Percentiles rank a stretch among this genome's conserved stretches.
Evolutionary conservation across 805 yeast genomes (phyloP).

Genomic region (Limtongia smithiae): DNA sequence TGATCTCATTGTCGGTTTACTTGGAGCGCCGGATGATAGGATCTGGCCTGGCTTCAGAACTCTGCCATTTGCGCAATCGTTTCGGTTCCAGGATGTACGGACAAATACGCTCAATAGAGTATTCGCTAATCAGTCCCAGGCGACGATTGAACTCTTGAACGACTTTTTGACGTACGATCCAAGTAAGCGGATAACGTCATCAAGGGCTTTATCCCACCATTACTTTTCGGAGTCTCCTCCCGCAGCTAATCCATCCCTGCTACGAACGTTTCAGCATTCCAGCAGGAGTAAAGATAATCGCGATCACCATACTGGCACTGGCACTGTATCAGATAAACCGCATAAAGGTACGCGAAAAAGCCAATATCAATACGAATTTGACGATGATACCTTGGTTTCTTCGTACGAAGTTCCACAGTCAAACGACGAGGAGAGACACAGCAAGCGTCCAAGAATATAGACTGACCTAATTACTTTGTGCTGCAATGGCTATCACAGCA

Average conservation of each 20-base stretch:
- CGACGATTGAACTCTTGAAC: constrained; percentile 56
- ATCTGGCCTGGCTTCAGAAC: constrained; percentile 73
- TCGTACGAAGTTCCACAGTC: too few relatives aligned
- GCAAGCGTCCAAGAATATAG: too few relatives aligned
- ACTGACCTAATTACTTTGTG: too few relatives aligned
- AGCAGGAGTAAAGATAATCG: not conserved
- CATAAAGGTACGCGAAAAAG: not conserved
- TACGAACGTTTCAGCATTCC: constrained; percentile 16
- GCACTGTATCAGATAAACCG: too few relatives aligned
- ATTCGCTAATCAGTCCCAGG: constrained; percentile 45
- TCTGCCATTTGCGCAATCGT: constrained; percentile 65
- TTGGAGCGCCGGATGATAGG: constrained; percentile 77
- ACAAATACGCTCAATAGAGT: constrained; percentile 41
- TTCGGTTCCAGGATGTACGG: constrained; percentile 10
- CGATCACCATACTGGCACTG: not conserved
- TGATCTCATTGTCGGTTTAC: constrained; percentile 63
- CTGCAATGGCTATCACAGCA: too few relatives aligned
- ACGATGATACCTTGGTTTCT: not conserved
- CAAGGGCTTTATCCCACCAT: constrained; percentile 60
- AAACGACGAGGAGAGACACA: too few relatives aligned
- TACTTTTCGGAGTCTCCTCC: constrained; percentile 71
- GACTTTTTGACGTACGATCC: constrained; percentile 69
- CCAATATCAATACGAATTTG: constrained; percentile 5
- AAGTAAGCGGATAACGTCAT: constrained; percentile 57
- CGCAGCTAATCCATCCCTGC: constrained; percentile 16